Conservation (phyloP, 2,329 filamentous ascomycete genomes). For the Colletotrichum liaoningense region DNA sequence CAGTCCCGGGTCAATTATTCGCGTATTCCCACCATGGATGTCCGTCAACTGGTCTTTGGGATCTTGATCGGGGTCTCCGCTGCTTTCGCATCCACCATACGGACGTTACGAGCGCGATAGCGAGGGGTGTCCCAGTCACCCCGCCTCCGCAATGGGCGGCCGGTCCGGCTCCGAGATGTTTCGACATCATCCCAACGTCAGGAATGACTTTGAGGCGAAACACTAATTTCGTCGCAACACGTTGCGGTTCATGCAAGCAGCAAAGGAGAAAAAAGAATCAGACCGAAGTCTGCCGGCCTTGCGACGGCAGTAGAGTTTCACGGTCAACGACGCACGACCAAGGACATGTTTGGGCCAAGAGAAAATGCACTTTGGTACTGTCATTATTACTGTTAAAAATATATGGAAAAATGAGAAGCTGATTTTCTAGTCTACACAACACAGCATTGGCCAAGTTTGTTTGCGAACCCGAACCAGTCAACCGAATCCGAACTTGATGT, state of each 20-base stretch:
- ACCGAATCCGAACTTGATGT: constrained; percentile 16
- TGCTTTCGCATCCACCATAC: neutral
- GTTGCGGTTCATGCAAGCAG: constrained; percentile 11
- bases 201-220: constrained; percentile 16
- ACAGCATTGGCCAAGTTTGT: neutral
- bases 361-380: constrained; percentile 19
- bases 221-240: constrained; percentile 25
- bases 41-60: constrained; percentile 1
- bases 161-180: constrained; percentile 2
- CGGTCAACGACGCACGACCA: neutral
- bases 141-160: neutral
- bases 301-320: constrained; percentile 7
- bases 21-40: neutral
- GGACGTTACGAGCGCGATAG: neutral
- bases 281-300: constrained; percentile 13
- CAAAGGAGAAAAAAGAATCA: neutral
- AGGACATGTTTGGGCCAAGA: neutral
- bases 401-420: constrained; percentile 25
- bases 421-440: constrained; percentile 24
- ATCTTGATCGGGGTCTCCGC: neutral
- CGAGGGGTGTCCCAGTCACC: neutral
- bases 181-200: constrained; percentile 6
- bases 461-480: constrained; percentile 5
- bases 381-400: constrained; percentile 30
- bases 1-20: neutral